Percentiles rank a stretch among this genome's conserved stretches.
Evolutionary conservation across 768 basidiomycete species (phyloP).

Genomic region (Tylopilus intermedius): DNA sequence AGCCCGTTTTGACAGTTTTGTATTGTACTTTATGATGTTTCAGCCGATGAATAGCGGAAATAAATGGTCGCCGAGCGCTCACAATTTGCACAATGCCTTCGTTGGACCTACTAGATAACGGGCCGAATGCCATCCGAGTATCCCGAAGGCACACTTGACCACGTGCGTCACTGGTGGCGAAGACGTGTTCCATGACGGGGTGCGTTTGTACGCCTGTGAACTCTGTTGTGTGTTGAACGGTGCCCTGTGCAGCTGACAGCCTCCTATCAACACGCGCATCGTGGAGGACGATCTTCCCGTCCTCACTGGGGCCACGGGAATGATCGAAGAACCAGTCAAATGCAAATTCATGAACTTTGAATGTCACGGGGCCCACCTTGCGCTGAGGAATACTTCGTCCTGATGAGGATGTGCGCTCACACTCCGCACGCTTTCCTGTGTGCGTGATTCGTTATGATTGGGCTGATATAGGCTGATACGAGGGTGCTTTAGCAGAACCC

Average conservation of each 20-base stretch:
- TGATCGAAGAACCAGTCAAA: slow-evolving; percentile 16
- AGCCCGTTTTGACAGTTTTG: slow-evolving; percentile 41
- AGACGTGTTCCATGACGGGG: slow-evolving; percentile 63
- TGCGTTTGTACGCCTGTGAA: slow-evolving; percentile 66
- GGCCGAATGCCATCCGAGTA: slow-evolving; percentile 68
- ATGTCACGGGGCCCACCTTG: slow-evolving; percentile 43
- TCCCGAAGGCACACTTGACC: slow-evolving; percentile 68
- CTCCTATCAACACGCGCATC: slow-evolving; percentile 46
- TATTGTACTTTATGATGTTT: slow-evolving; percentile 41
- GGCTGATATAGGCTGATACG: slow-evolving; percentile 19
- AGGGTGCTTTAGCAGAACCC: slow-evolving; percentile 5
- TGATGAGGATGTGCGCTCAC: slow-evolving; percentile 62
- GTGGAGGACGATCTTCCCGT: slow-evolving; percentile 60
- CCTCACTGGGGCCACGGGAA: slow-evolving; percentile 46
- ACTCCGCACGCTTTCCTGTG: slow-evolving; percentile 61
- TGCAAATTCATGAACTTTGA: slow-evolving; percentile 12
- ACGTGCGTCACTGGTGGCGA: slow-evolving; percentile 55
- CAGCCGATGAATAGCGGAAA: slow-evolving; percentile 16
- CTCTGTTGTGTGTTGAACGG: slow-evolving; percentile 48
- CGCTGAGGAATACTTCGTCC: slow-evolving; percentile 66
- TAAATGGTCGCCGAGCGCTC: neutral
- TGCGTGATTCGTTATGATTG: slow-evolving; percentile 10
- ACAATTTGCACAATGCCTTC: slow-evolving; percentile 50
- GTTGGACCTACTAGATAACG: slow-evolving; percentile 37
- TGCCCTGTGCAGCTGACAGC: slow-evolving; percentile 41